phyloP scores from a whole-genome alignment of 805 yeast species.

The Starmerella davenportii region DNA sequence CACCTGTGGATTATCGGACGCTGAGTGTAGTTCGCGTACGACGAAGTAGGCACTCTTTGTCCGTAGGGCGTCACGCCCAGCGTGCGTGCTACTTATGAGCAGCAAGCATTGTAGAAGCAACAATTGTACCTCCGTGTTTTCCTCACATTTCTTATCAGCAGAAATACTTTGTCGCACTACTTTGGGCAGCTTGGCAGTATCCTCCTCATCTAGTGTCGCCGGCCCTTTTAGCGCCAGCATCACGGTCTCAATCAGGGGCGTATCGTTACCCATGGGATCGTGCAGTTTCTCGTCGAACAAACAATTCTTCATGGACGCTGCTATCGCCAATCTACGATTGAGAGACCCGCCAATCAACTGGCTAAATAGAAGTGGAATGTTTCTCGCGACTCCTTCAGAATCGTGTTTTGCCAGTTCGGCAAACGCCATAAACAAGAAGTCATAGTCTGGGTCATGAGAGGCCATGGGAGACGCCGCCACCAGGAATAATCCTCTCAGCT shows the following conservation, averaged over 20 bases:
- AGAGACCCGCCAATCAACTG: constrained; percentile 65
- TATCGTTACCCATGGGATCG: constrained; percentile 34
- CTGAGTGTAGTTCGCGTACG: constrained; percentile 67
- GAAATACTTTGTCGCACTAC: constrained; percentile 58
- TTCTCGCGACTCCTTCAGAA: constrained; percentile 30
- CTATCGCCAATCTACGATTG: constrained; percentile 78
- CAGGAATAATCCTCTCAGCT: constrained; percentile 39
- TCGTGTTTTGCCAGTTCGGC: constrained; percentile 69
- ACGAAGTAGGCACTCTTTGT: constrained; percentile 71
- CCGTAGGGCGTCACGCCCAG: constrained; percentile 60
- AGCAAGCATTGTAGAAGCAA: constrained; percentile 66
- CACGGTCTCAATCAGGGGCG: constrained; percentile 65
- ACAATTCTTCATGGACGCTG: constrained; percentile 78
- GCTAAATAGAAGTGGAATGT: constrained; percentile 58
- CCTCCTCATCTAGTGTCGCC: constrained; percentile 62
- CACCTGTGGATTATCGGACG: constrained; percentile 29
- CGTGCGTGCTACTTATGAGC: constrained; percentile 56
- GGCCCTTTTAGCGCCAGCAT: constrained; percentile 64
- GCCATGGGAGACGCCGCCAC: constrained; percentile 40
- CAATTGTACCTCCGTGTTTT: constrained; percentile 39
- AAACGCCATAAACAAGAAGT: constrained; percentile 72
- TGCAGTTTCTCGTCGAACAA: constrained; percentile 66
- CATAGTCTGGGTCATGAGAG: constrained; percentile 45
- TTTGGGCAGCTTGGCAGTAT: constrained; percentile 72
- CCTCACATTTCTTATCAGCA: constrained; percentile 61